A percentile compares a stretch with the other conserved stretches of the same genome.
phyloP scores from a whole-genome alignment of 768 basidiomycete species.

The Boletus rubroflammeus region DNA sequence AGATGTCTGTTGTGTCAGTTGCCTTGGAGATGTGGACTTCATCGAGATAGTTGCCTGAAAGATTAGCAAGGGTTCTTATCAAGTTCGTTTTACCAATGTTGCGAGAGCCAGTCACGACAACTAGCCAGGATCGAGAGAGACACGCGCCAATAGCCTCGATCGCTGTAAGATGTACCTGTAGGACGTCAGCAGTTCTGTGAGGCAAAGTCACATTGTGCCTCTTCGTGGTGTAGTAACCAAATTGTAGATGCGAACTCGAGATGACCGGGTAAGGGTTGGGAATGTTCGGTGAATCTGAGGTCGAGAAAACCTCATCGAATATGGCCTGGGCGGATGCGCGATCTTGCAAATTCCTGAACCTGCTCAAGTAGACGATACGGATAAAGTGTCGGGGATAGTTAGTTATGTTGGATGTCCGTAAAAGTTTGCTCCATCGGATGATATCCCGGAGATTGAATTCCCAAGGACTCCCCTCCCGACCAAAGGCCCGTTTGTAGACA shows the following conservation, averaged over 20 bases:
- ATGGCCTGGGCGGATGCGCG: constrained; percentile 46
- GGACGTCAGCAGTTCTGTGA: constrained; percentile 45
- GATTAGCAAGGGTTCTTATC: constrained; percentile 63
- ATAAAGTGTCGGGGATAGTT: constrained; percentile 62
- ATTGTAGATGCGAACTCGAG: constrained; percentile 49
- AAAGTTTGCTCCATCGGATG: constrained; percentile 77
- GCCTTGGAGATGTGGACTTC: constrained; percentile 81
- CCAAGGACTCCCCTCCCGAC: constrained; percentile 84
- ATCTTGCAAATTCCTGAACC: constrained; percentile 78
- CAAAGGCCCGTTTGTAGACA: constrained; percentile 62
- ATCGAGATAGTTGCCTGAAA: constrained; percentile 63
- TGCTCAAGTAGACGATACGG: constrained; percentile 72
- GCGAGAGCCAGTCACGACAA: constrained; percentile 78
- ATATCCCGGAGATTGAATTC: constrained; percentile 97
- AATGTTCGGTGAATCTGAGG: constrained; percentile 33
- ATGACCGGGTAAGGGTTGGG: constrained; percentile 35
- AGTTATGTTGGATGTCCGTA: constrained; percentile 31
- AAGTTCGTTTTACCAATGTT: constrained; percentile 78
- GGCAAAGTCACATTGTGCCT: constrained; percentile 33
- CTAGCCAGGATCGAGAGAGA: constrained; percentile 75
- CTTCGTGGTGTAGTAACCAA: constrained; percentile 56
- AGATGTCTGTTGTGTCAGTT: constrained; percentile 89
- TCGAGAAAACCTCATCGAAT: constrained; percentile 53
- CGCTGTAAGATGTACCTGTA: constrained; percentile 60
- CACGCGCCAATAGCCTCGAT: constrained; percentile 76